phyloP scores from a whole-genome alignment of 192 early-diverging fungal genomes.

The Endogone sp. region DNA sequence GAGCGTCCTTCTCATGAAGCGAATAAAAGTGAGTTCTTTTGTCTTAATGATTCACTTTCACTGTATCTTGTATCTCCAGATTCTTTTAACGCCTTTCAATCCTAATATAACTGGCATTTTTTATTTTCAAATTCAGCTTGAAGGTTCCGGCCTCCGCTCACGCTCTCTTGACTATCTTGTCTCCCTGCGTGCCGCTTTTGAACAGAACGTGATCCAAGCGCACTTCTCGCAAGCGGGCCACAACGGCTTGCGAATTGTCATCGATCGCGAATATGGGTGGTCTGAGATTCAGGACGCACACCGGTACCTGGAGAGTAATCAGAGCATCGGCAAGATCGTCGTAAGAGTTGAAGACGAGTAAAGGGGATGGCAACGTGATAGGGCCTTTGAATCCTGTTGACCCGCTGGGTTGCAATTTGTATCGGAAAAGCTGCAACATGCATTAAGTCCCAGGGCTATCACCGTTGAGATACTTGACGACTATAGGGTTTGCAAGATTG shows the following conservation, averaged over 20 bases:
- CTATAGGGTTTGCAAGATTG: too few relatives aligned
- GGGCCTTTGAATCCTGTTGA: too few relatives aligned
- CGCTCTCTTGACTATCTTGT: conserved; percentile 62
- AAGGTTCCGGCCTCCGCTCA: conserved; percentile 68
- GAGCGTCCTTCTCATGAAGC: background rate
- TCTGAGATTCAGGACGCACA: conserved; percentile 63
- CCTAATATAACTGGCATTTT: background rate
- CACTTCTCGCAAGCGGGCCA: conserved; percentile 12
- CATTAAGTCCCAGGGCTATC: too few relatives aligned
- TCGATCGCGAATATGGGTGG: conserved; percentile 66
- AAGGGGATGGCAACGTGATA: too few relatives aligned
- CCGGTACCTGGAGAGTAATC: conserved; percentile 58
- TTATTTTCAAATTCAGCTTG: conserved; percentile 29
- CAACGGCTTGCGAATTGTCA: conserved; percentile 36
- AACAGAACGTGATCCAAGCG: conserved; percentile 41
- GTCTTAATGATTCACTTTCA: background rate
- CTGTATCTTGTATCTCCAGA: background rate
- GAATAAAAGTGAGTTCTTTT: conserved; percentile 1
- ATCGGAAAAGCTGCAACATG: too few relatives aligned
- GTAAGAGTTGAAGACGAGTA: conserved; percentile 11
- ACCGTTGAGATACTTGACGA: too few relatives aligned
- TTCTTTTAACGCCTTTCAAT: background rate
- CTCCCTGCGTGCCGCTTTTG: conserved; percentile 44
- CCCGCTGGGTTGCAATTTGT: too few relatives aligned
- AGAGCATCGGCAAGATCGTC: conserved; percentile 62